Evolutionary conservation across 1,139 yeast species (phyloP), one percentile per base, ranked within the genome.

Genomic region (Debaryomyces singareniensis): DNA sequence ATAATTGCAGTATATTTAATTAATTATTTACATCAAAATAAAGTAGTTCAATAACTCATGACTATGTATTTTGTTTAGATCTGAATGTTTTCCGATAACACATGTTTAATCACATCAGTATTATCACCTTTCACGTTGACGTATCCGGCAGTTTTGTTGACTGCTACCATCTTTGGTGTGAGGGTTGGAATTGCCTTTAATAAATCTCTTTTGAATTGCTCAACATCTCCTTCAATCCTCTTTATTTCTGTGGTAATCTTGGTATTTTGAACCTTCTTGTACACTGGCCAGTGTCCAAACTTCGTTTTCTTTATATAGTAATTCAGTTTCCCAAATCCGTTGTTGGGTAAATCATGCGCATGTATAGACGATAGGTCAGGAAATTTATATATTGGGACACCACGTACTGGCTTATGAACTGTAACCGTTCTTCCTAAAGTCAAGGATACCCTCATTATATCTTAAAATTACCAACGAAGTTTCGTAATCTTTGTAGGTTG

Each of bases 231-330:
- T 37, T 67, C 58, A 23, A 82, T 61, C 39, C 74, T 71, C 49
- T 78, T 76, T 27, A 82, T 64, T 46, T 80, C 85, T 1, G 91
- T 81, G 35, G 64, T 62, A 20, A 58, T 52, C 33, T 70, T 71
- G 16, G 78, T 71, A 33, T 73, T 68, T 56, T 63, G 71, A 34
- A 66, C 50, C 37, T 78, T 79, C 36, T 68, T 62, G 51, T 81
- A 82, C 1, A 82, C 78, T 16, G 91, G 91, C 55, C 84, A 63
- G 47, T 78, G 77, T 4, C 83, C 81, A 32, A 61, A 67, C 15
- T 67, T 57, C 7, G 83, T 66, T 51, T 79, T 75, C 25, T 61
- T 54, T 21, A 81, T 57, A 45, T 49, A 58, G 50, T 81, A 81
- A 25, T 53, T 54, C 5, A 56, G 46, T 14, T 47, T 44, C 6